Percentiles rank a stretch among this genome's conserved stretches.
phyloP scores from a whole-genome alignment of 352 stramenopile species.

The Albugo candida region DNA sequence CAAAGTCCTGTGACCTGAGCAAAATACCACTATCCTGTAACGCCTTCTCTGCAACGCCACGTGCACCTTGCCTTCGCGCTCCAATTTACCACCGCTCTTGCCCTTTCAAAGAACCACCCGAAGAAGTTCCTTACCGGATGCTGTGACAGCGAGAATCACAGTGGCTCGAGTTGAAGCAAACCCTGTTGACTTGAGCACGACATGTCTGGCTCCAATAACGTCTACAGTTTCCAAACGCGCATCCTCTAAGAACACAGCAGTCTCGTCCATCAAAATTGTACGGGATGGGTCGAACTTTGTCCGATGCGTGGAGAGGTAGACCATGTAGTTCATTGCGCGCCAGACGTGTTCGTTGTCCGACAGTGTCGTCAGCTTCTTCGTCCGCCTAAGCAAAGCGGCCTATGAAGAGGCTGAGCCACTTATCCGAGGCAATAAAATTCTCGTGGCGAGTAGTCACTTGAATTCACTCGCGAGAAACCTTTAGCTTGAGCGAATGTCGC shows the following conservation, averaged over 20 bases:
- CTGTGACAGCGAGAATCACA: background rate
- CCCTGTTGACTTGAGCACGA: background rate
- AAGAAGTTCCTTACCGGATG: background rate
- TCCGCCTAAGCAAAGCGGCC: background rate
- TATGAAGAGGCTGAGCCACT: slow-evolving; percentile 5
- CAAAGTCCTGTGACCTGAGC: slow-evolving; percentile 1
- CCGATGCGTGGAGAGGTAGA: background rate
- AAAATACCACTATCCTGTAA: slow-evolving; percentile 5
- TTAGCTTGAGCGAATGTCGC: slow-evolving; percentile 2
- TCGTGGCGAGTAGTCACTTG: background rate
- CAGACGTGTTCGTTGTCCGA: slow-evolving; percentile 2
- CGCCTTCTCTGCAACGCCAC: slow-evolving; percentile 4
- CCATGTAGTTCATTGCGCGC: slow-evolving; percentile 5
- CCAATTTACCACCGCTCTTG: slow-evolving; percentile 1
- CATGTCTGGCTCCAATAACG: background rate
- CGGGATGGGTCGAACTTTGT: background rate
- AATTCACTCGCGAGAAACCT: slow-evolving; percentile 2
- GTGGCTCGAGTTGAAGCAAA: background rate
- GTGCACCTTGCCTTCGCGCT: slow-evolving; percentile 3
- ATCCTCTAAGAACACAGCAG: background rate
- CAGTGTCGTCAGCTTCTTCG: slow-evolving; percentile 9
- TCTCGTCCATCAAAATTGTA: background rate
- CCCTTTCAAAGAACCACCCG: slow-evolving; percentile 5
- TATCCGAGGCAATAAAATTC: slow-evolving; percentile 2
- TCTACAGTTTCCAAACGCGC: background rate